Conservation (phyloP, 768 basidiomycete genomes). For the Hypsizygus marmoreus region DNA sequence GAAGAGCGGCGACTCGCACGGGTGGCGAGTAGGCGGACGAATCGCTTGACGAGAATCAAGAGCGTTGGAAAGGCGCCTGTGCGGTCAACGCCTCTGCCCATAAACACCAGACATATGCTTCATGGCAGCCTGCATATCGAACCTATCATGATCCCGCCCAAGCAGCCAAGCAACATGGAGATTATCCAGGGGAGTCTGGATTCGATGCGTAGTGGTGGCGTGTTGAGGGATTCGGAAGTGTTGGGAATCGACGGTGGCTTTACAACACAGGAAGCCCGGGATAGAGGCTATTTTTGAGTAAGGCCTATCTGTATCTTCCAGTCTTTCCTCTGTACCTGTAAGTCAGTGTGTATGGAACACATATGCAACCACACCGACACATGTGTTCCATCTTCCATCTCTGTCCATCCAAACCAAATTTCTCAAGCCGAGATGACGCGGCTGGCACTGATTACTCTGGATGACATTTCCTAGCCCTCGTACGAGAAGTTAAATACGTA, state of each 20-base stretch:
- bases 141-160: conserved; percentile 31
- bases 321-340: too few species aligned
- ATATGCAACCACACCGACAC: too few species aligned
- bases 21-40: conserved; percentile 13
- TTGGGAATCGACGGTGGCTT: conserved; percentile 29
- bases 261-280: conserved; percentile 3
- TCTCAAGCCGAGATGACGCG: too few species aligned
- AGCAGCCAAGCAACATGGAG: conserved; percentile 24
- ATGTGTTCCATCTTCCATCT: too few species aligned
- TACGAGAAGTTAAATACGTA: too few species aligned
- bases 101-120: conserved; percentile 20
- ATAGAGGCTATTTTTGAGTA: conserved; percentile 6
- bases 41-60: conserved; percentile 33
- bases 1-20: conserved; percentile 14
- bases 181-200: conserved; percentile 25
- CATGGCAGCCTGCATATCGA: conserved; percentile 36
- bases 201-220: conserved; percentile 15
- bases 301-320: too few species aligned
- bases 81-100: conserved; percentile 34
- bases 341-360: too few species aligned
- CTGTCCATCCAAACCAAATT: too few species aligned
- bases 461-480: too few species aligned
- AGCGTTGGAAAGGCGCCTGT: conserved; percentile 41
- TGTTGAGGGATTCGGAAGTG: conserved; percentile 35
- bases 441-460: too few species aligned